Evolutionary conservation across 768 basidiomycete species (phyloP).

Genomic region (Paxillus rubicundulus): DNA sequence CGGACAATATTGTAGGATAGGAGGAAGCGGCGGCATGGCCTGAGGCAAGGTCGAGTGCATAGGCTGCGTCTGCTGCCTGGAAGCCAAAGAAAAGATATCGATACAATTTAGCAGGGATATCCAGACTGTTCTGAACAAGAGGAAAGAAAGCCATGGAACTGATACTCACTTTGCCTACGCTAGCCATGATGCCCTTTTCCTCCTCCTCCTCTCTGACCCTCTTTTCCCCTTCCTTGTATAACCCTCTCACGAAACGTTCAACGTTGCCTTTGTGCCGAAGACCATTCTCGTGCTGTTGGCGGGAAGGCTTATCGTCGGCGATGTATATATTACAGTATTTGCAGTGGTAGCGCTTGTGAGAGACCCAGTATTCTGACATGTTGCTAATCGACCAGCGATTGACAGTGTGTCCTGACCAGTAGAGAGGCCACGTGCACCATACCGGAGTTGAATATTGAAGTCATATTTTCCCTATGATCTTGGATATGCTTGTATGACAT

Average conservation of each 20-base stretch:
- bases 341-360: constrained; percentile 90
- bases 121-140: background rate
- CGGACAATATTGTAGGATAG: constrained; percentile 17
- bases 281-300: constrained; percentile 89
- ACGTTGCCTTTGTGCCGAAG: constrained; percentile 92
- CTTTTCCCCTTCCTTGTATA: constrained; percentile 93
- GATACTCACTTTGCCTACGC: constrained; percentile 69
- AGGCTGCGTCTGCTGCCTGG: constrained; percentile 79
- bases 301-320: constrained; percentile 91
- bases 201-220: constrained; percentile 81
- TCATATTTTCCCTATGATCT: too few relatives aligned
- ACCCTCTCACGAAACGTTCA: constrained; percentile 85
- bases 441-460: too few relatives aligned
- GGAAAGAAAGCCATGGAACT: background rate
- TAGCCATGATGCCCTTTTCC: constrained; percentile 82
- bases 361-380: constrained; percentile 94
- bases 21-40: constrained; percentile 45
- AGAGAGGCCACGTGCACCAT: too few relatives aligned
- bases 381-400: background rate
- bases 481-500: too few relatives aligned
- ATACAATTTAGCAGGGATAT: background rate
- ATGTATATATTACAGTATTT: constrained; percentile 98
- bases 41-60: constrained; percentile 71
- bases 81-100: constrained; percentile 2
- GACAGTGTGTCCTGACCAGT: too few relatives aligned